Conservation (phyloP, 2,329 filamentous ascomycete genomes). For the Fusarium sp. region DNA sequence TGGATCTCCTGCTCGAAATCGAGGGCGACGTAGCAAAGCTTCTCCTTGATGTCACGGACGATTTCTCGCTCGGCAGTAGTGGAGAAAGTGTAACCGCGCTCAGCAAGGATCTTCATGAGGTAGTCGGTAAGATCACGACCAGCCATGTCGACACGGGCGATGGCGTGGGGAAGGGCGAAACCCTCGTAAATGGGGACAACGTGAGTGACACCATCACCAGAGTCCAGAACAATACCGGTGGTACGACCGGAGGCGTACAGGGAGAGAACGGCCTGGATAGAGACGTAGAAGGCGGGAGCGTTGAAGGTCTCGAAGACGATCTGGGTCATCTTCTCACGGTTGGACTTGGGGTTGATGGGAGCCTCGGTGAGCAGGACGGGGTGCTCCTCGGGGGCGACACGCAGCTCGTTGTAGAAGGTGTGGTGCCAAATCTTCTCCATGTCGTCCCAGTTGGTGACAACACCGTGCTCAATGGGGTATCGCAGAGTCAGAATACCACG, state of each 20-base stretch:
- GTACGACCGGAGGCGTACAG: slow-evolving; percentile 99
- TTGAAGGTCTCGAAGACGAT: slow-evolving; percentile 99
- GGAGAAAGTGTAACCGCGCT: slow-evolving; percentile 99
- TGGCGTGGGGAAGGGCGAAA: slow-evolving; percentile 99
- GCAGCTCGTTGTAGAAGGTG: slow-evolving; percentile 99
- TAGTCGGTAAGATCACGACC: slow-evolving; percentile 99
- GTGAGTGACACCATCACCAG: slow-evolving; percentile 99
- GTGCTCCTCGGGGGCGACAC: slow-evolving; percentile 99
- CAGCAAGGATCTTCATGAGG: slow-evolving; percentile 99
- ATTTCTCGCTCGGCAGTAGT: slow-evolving; percentile 99
- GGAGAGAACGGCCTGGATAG: slow-evolving; percentile 98
- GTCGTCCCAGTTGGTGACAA: slow-evolving; percentile 99
- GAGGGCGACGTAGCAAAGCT: slow-evolving; percentile 99
- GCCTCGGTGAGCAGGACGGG: slow-evolving; percentile 99
- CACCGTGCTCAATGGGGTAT: slow-evolving; percentile 99
- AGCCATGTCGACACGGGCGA: slow-evolving; percentile 99
- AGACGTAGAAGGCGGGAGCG: slow-evolving; percentile 99
- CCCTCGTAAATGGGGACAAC: slow-evolving; percentile 99
- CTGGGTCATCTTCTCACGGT: slow-evolving; percentile 99
- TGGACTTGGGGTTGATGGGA: slow-evolving; percentile 99
- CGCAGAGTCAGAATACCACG: slow-evolving; percentile 99
- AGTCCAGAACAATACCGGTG: slow-evolving; percentile 99
- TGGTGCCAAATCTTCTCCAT: slow-evolving; percentile 99
- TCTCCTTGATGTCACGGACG: slow-evolving; percentile 99
- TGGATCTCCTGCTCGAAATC: slow-evolving; percentile 99